Evolutionary conservation across 2,329 filamentous ascomycete species (phyloP).

Genomic region (Aspergillus proliferans): DNA sequence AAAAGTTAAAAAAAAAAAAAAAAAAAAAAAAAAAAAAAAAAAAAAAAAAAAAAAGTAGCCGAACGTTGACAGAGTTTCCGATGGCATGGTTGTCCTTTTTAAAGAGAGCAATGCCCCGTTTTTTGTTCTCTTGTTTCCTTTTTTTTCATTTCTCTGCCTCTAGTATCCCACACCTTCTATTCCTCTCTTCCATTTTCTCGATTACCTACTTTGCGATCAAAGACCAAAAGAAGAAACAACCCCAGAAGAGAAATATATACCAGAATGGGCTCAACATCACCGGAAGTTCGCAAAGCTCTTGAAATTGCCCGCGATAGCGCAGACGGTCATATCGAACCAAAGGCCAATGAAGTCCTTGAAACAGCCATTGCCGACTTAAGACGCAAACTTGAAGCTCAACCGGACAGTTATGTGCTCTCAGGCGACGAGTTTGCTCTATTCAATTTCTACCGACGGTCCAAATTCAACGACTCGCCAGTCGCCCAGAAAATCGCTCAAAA

Average conservation of each 20-base stretch:
- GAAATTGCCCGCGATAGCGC: conserved; percentile 70
- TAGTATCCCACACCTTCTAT: background rate
- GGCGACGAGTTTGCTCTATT: conserved; percentile 77
- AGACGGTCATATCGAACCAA: conserved; percentile 58
- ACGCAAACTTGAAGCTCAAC: conserved; percentile 58
- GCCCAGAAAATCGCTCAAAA: conserved; percentile 37
- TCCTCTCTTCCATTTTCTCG: conserved; percentile 12
- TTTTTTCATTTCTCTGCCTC: conserved; percentile 5
- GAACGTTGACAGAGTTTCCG: background rate
- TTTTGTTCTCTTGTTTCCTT: conserved; percentile 4
- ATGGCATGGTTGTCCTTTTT: background rate
- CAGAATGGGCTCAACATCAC: background rate
- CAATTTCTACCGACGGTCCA: conserved; percentile 67
- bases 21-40: background rate
- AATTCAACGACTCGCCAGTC: conserved; percentile 48
- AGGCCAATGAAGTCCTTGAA: conserved; percentile 61
- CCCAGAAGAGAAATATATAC: background rate
- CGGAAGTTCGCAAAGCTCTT: conserved; percentile 58
- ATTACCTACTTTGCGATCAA: background rate
- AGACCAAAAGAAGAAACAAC: background rate
- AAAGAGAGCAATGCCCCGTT: conserved; percentile 7
- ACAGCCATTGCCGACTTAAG: conserved; percentile 59
- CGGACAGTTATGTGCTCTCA: conserved; percentile 64
- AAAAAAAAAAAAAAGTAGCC: background rate
- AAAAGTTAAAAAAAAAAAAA: background rate